Evolutionary conservation across 2,329 filamentous ascomycete species (phyloP).

Genomic region (Emericellopsis cladophorae): DNA sequence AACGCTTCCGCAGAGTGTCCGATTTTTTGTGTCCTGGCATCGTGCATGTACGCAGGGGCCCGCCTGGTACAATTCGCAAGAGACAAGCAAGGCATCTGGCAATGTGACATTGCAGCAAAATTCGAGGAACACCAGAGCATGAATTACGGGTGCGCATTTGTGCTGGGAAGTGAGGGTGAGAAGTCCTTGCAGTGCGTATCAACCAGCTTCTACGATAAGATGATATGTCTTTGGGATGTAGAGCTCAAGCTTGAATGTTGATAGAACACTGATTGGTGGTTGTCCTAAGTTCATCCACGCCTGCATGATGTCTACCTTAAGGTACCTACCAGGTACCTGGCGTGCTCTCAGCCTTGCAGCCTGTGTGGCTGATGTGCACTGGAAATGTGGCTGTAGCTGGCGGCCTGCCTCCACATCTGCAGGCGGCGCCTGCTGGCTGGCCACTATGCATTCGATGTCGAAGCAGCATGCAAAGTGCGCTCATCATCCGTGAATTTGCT

Average conservation of each 20-base stretch:
- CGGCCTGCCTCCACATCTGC: too few relatives aligned
- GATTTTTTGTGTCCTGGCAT: constrained; percentile 52
- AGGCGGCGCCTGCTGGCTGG: too few relatives aligned
- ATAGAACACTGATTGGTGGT: too few relatives aligned
- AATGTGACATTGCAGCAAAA: constrained; percentile 50
- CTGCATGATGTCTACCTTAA: too few relatives aligned
- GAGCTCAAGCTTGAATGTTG: background rate
- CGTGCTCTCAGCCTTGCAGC: too few relatives aligned
- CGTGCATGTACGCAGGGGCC: constrained; percentile 86
- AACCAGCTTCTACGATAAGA: constrained; percentile 66
- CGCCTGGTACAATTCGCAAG: constrained; percentile 43
- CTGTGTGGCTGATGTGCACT: too few relatives aligned
- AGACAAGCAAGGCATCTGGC: constrained; percentile 30
- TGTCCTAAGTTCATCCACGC: too few relatives aligned
- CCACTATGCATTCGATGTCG: too few relatives aligned
- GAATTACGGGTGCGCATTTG: constrained; percentile 80
- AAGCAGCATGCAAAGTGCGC: too few relatives aligned
- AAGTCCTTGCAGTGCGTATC: constrained; percentile 39
- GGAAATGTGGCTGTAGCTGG: too few relatives aligned
- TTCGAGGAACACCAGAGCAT: constrained; percentile 87
- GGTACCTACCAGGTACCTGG: too few relatives aligned
- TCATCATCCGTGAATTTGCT: too few relatives aligned
- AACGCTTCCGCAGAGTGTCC: constrained; percentile 9
- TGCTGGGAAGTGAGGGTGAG: constrained; percentile 19
- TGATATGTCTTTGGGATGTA: constrained; percentile 53